Conservation (phyloP, 2,329 filamentous ascomycete genomes). For the Trematosphaeria pertusa region DNA sequence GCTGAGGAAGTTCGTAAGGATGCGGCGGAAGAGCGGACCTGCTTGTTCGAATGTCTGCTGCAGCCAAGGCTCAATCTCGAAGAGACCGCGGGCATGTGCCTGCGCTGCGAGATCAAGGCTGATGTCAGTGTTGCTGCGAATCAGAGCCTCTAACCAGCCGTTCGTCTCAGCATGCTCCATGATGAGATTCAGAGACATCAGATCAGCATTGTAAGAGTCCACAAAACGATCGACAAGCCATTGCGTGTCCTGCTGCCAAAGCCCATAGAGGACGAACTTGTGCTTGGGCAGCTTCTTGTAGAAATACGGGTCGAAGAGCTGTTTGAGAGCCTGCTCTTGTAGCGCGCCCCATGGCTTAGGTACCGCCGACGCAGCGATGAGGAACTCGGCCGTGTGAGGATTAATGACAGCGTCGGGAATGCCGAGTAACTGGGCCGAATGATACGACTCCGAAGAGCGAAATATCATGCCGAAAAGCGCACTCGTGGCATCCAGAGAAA, state of each 20-base stretch:
- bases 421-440: slow-evolving; percentile 61
- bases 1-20: slow-evolving; percentile 79
- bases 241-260: slow-evolving; percentile 88
- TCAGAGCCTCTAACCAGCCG: slow-evolving; percentile 82
- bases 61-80: slow-evolving; percentile 84
- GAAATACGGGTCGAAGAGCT: slow-evolving; percentile 83
- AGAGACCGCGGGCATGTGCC: slow-evolving; percentile 79
- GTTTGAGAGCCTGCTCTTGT: slow-evolving; percentile 76
- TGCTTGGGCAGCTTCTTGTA: slow-evolving; percentile 78
- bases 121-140: slow-evolving; percentile 81
- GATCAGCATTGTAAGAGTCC: slow-evolving; percentile 74
- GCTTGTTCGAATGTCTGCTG: slow-evolving; percentile 70
- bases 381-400: slow-evolving; percentile 78
- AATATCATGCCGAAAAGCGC: slow-evolving; percentile 70
- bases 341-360: slow-evolving; percentile 78
- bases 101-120: slow-evolving; percentile 86
- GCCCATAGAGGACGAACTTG: slow-evolving; percentile 86
- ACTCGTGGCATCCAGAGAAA: slow-evolving; percentile 83
- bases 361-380: slow-evolving; percentile 78
- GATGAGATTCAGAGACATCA: slow-evolving; percentile 71
- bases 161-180: slow-evolving; percentile 83
- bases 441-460: slow-evolving; percentile 64
- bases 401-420: slow-evolving; percentile 69
- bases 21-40: slow-evolving; percentile 70
- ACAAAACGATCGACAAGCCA: slow-evolving; percentile 86